phyloP scores from a whole-genome alignment of 1,284 basidiomycete species.

The Chondrostereum purpureum region DNA sequence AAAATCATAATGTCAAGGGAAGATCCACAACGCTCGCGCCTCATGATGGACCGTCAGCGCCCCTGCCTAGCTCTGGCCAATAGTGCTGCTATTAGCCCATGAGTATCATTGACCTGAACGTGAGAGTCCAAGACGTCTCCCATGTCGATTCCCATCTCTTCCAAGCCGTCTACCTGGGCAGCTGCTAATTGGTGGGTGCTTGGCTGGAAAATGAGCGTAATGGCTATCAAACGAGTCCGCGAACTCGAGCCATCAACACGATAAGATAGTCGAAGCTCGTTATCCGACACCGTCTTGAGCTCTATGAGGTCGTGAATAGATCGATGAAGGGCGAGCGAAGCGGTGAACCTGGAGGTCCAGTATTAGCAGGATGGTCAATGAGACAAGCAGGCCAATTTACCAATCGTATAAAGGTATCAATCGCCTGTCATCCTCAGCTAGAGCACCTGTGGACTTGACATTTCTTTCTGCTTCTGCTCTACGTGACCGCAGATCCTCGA shows the following conservation, averaged over 20 bases:
- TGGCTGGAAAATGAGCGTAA: constrained; percentile 61
- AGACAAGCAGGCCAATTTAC: constrained; percentile 26
- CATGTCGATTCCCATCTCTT: constrained; percentile 45
- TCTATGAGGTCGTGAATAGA: constrained; percentile 55
- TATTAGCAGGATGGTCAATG: background rate
- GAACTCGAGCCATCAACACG: constrained; percentile 24
- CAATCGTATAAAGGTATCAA: constrained; percentile 63
- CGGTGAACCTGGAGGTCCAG: constrained; percentile 53
- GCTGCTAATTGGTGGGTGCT: constrained; percentile 58
- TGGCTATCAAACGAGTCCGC: constrained; percentile 23
- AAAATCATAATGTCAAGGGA: no score
- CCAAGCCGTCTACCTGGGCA: constrained; percentile 46
- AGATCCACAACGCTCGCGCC: no score
- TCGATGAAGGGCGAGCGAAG: constrained; percentile 58
- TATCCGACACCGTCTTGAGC: constrained; percentile 57
- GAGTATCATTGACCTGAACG: constrained; percentile 62
- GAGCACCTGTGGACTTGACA: constrained; percentile 51
- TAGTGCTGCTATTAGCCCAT: constrained; percentile 64
- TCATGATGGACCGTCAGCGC: background rate
- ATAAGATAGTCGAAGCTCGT: constrained; percentile 71
- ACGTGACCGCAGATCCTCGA: constrained; percentile 59
- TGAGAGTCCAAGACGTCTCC: constrained; percentile 58
- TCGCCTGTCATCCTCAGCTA: constrained; percentile 54
- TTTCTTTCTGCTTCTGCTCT: constrained; percentile 66
- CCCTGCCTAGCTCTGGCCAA: constrained; percentile 36